phyloP scores from a whole-genome alignment of 441 rosid species.

The Gossypium davidsonii region DNA sequence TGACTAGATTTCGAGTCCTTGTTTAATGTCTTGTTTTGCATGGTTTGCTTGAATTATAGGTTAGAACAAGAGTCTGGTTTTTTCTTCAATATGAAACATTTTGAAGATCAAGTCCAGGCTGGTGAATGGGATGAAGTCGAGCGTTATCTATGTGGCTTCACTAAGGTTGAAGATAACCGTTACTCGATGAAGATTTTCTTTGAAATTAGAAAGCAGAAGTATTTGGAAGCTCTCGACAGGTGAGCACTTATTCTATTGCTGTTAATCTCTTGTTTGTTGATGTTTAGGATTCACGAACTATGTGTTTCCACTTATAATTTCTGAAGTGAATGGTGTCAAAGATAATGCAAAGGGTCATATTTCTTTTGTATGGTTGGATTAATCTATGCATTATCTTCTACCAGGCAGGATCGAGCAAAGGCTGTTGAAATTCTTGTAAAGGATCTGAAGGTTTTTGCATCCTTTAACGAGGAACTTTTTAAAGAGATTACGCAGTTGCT shows the following conservation, averaged over 20 bases:
- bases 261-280: background rate
- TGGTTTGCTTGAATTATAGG: constrained; percentile 15
- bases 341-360: background rate
- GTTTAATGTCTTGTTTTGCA: background rate
- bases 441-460: constrained; percentile 56
- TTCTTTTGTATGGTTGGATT: background rate
- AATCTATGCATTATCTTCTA: background rate
- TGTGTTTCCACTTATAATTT: background rate
- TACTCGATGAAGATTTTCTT: constrained; percentile 44
- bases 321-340: background rate
- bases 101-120: constrained; percentile 35
- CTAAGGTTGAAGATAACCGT: constrained; percentile 41
- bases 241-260: constrained; percentile 3
- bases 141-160: constrained; percentile 34
- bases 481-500: constrained; percentile 61
- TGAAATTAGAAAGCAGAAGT: constrained; percentile 43
- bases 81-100: constrained; percentile 40
- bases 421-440: constrained; percentile 62
- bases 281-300: background rate
- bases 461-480: constrained; percentile 56
- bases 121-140: constrained; percentile 47
- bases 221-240: constrained; percentile 41
- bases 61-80: constrained; percentile 41
- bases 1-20: background rate
- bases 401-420: constrained; percentile 58